Base-by-base conservation (phyloP, 495 filamentous ascomycete genomes). In the Talaromyces wortmannii region DNA sequence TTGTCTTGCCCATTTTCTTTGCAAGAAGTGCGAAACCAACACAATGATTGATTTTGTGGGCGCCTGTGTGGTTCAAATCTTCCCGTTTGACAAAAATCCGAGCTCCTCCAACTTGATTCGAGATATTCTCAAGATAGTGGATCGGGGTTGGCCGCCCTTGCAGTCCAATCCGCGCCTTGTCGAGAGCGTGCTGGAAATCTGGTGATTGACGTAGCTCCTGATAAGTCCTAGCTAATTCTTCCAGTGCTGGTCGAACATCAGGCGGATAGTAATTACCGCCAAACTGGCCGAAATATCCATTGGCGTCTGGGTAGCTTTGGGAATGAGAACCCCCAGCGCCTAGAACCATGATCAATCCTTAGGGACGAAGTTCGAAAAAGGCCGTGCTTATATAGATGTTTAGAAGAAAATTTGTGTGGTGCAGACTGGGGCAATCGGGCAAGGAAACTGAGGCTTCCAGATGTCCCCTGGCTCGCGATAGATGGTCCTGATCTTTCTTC, bases 21-120 rank as follows among this genome's bases (percentile, higher is more conserved):
- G 90, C 90, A 4, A 95, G 73, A 0, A 95, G 79, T 31, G 88
- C 79, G 65, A 92, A 89, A 10, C 90, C 90, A 10, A 95, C 64
- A 5, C 89, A 89, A 60, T 92, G 92, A 70, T 95, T 95, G 73
- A 94, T 92, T 77, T 95, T 95, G 74, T 95, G 90, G 17, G 83
- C 87, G 36, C 78, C 78, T 8, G 76, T 78, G 60, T 87, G 84
- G 69, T 96, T 96, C 30, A 96, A 77, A 70, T 96, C 92, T 71
- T 97, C 92, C 56, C 92, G 79, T 71, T 97, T 97, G 51, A 97
- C 70, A 88, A 90, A 96, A 76, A 97, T 92, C 59, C 87, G 94
- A 32, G 92, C 92, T 32, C 91, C 92, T 17, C 89, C 90, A 30
- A 87, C 90, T 61, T 92, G 74, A 46, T 91, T 87, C 0, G 94